Evolutionary conservation across 495 filamentous ascomycete genomes (phyloP), one percentile per base, ranked within the genome.

Genomic region (Neurospora intermedia): DNA sequence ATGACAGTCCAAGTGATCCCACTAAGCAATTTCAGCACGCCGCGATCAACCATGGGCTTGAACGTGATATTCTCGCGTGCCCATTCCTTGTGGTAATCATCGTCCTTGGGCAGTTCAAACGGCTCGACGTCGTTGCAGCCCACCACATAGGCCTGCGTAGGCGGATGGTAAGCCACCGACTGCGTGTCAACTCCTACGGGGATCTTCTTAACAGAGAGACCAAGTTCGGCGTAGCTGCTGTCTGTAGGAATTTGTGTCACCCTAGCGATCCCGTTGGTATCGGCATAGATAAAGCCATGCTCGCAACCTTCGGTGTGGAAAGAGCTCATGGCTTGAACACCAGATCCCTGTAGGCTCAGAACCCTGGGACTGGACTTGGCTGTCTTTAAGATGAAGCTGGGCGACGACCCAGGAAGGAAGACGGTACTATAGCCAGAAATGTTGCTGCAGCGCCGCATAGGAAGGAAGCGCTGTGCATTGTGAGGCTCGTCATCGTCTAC

Each of bases 1-100:
- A 97, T 90, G 6, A 93, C 83, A 3, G 88, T 86, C 89, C 92
- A 94, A 20, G 88, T 94, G 69, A 87, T 86, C 3, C 91, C 91
- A 77, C 89, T 91, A 20, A 96, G 79, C 1, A 98, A 82, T 75
- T 93, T 93, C 27, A 98, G 80, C 27, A 83, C 84, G 48, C 92
- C 90, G 73, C 88, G 88, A 27, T 91, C 88, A 5, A 89, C 84
- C 71, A 87, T 84, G 0, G 95, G 95, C 42, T 88, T 88, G 75
- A 96, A 90, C 3, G 83, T 77, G 9, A 84, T 71, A 54, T 80
- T 83, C 82, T 97, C 94, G 42, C 84, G 86, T 31, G 87, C 85
- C 93, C 92, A 95, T 73, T 94, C 91, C 71, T 89, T 89, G 76
- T 93, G 91, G 62, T 92, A 86, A 62, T 94, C 92, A 74, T 97